Evolutionary conservation across 2,329 filamentous ascomycete genomes (phyloP).

Genomic region (Ceratocystiopsis minuta): DNA sequence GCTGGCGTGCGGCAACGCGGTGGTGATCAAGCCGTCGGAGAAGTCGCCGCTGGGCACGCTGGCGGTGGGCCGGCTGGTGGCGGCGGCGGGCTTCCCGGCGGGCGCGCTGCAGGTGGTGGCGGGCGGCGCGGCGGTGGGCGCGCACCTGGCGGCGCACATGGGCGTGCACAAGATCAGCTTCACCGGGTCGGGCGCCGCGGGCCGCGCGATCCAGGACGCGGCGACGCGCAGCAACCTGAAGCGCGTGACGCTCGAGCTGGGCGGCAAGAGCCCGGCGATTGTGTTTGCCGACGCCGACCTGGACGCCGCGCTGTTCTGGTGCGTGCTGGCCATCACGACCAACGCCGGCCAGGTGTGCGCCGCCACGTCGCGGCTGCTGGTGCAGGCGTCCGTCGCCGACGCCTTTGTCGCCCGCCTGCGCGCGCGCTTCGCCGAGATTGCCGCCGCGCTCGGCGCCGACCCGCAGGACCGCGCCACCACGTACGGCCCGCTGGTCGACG

Average conservation of each 20-base stretch:
- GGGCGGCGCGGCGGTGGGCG: slow-evolving; percentile 17
- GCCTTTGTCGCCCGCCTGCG: slow-evolving; percentile 40
- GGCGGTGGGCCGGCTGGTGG: slow-evolving; percentile 18
- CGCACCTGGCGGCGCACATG: slow-evolving; percentile 5
- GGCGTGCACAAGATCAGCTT: slow-evolving; percentile 45
- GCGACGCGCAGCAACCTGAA: slow-evolving; percentile 43
- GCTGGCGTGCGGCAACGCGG: slow-evolving; percentile 20
- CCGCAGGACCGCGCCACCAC: slow-evolving; percentile 35
- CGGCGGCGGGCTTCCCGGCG: slow-evolving; percentile 23
- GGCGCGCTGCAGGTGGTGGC: slow-evolving; percentile 23
- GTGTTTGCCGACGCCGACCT: slow-evolving; percentile 44
- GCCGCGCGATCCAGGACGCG: slow-evolving; percentile 42
- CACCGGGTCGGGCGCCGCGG: slow-evolving; percentile 47
- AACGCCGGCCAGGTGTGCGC: slow-evolving; percentile 61
- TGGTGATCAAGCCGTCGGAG: slow-evolving; percentile 6
- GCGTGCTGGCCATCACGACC: slow-evolving; percentile 34
- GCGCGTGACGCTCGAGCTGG: slow-evolving; percentile 52
- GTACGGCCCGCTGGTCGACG: slow-evolving; percentile 41
- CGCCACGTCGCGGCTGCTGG: slow-evolving; percentile 52
- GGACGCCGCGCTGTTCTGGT: slow-evolving; percentile 30
- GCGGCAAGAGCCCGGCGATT: slow-evolving; percentile 45
- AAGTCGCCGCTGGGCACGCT: slow-evolving; percentile 16
- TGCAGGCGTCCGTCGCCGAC: slow-evolving; percentile 39
- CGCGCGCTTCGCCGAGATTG: slow-evolving; percentile 10
- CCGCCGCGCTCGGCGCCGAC: slow-evolving; percentile 37